A percentile compares a stretch with the other conserved stretches of the same genome.
Evolutionary conservation across 106 monocot species (phyloP).

Genomic region (Dendrobium chrysotoxum): DNA sequence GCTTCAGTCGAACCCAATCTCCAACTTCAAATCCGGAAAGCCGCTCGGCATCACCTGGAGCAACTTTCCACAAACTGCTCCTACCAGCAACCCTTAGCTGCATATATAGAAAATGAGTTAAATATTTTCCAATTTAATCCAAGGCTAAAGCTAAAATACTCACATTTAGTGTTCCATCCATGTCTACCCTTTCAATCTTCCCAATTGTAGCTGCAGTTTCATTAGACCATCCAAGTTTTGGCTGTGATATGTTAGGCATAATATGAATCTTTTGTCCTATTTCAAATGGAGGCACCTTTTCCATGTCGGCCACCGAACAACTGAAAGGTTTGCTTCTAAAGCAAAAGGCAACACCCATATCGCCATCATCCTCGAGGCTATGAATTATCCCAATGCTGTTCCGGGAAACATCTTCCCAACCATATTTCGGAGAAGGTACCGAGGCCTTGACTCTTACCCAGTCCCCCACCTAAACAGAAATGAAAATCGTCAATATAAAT

Average conservation of each 20-base stretch:
- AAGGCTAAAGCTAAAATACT: slow-evolving; percentile 9
- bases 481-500: not conserved
- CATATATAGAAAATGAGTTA: slow-evolving; percentile 11
- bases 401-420: slow-evolving; percentile 96
- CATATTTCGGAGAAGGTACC: slow-evolving; percentile 93
- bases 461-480: slow-evolving; percentile 71
- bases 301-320: slow-evolving; percentile 94
- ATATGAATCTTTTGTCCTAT: slow-evolving; percentile 86
- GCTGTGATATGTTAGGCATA: slow-evolving; percentile 54
- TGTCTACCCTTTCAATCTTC: slow-evolving; percentile 71
- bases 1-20: slow-evolving; percentile 89
- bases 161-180: slow-evolving; percentile 99
- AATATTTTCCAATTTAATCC: not conserved
- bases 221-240: slow-evolving; percentile 91
- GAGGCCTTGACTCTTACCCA: slow-evolving; percentile 95
- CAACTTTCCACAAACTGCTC: slow-evolving; percentile 87
- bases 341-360: slow-evolving; percentile 89
- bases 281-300: slow-evolving; percentile 74
- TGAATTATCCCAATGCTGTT: slow-evolving; percentile 91
- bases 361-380: slow-evolving; percentile 89
- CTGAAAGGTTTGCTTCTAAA: slow-evolving; percentile 76
- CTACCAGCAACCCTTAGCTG: slow-evolving; percentile 91
- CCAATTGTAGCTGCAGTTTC: slow-evolving; percentile 92
- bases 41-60: slow-evolving; percentile 90
- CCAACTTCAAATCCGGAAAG: slow-evolving; percentile 97